Evolutionary conservation across 2,329 filamentous ascomycete species (phyloP), one percentile per base, ranked within the genome.

Genomic region (Didymosphaeria variabile): DNA sequence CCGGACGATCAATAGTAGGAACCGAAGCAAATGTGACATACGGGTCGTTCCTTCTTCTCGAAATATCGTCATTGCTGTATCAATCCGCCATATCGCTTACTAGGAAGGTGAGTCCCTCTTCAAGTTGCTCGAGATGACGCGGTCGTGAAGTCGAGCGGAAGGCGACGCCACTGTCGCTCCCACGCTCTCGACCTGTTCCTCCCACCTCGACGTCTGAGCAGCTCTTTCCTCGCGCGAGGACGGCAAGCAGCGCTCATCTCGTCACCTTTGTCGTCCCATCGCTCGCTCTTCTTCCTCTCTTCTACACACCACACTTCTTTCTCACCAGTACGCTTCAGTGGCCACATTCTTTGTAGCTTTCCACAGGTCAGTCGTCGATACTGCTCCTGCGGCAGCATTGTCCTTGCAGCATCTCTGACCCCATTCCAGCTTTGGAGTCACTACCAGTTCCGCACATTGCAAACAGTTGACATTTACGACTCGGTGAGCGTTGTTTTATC

Each of bases 301-400:
- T 71, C 72, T 60, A 56, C 65, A 72, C 69, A 61, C 63, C 75
- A 75, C 73, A 77, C 75, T 75, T 74, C 75, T 74, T 76, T 72
- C 71, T 76, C 72, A 75, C 75, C 68, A 77, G 61, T 77, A 77
- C 75, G 72, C 73, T 75, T 79, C 76, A 78, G 76, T 78, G 77
- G 72, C 75, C 76, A 77, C 77, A 79, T 79, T 79, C 77, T 79
- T 79, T 78, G 76, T 78, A 79, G 77, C 77, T 78, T 78, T 79
- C 73, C 74, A 70, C 73, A 76, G 75, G 75, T 78, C 64, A 65
- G 75, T 67, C 60, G 51, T 55, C 52, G 34, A 8, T 40, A 50
- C 44, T 55, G 17, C 59, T 45, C 50, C 38, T 55, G 40, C 42
- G 50, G 44, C 56, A 56, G 50, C 56, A 29, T 19, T 19, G 36